Evolutionary conservation across 192 early-diverging fungal species (phyloP).

Genomic region (Rhizophagus clarus): DNA sequence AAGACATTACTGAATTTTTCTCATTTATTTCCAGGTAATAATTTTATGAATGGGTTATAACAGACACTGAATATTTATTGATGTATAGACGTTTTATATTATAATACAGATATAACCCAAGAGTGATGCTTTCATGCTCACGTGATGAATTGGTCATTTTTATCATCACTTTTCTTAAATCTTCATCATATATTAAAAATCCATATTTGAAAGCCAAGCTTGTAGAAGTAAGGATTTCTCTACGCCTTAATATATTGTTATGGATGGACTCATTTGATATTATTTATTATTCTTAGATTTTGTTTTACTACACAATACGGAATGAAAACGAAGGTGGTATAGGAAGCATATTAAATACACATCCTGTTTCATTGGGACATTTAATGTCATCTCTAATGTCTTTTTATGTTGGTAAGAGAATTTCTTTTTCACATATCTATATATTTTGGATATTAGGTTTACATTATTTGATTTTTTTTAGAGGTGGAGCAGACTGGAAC

Average conservation of each 20-base stretch:
- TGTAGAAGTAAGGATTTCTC: conserved; percentile 70
- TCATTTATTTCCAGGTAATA: conserved; percentile 67
- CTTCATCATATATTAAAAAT: conserved; percentile 84
- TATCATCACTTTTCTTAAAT: conserved; percentile 77
- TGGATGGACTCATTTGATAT: neutral
- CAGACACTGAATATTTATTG: neutral
- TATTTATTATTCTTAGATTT: conserved; percentile 55
- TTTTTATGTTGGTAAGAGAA: conserved; percentile 83
- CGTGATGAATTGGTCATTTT: conserved; percentile 64
- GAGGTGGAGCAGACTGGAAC: conserved; percentile 95
- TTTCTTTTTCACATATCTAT: neutral
- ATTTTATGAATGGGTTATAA: conserved; percentile 22
- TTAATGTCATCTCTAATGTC: conserved; percentile 82
- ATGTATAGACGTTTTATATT: conserved; percentile 22
- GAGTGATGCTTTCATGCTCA: conserved; percentile 41
- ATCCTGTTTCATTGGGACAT: conserved; percentile 72
- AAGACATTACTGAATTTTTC: conserved; percentile 86
- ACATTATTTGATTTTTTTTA: conserved; percentile 19
- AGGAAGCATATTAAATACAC: conserved; percentile 65
- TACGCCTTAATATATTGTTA: conserved; percentile 17
- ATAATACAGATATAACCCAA: conserved; percentile 42
- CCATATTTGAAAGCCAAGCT: conserved; percentile 94
- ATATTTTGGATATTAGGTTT: neutral
- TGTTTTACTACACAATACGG: conserved; percentile 78
- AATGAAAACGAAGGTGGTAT: conserved; percentile 62